A percentile compares a stretch with the other conserved stretches of the same genome.
Evolutionary conservation across 163 green algal genomes (phyloP).

Genomic region (Chlamydomonas reinhardtii): DNA sequence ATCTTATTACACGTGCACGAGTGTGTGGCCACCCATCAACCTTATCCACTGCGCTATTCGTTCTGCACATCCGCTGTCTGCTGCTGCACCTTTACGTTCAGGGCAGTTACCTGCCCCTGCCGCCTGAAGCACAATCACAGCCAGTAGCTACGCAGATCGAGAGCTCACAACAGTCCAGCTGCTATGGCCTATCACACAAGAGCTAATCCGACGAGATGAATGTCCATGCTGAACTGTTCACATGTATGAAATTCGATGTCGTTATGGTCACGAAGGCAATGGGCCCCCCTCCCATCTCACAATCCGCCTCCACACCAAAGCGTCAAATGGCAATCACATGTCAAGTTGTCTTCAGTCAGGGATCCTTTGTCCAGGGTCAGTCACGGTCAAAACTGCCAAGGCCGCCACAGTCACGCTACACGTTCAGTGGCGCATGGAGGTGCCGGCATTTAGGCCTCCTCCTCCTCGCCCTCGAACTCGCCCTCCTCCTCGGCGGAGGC

Average conservation of each 20-base stretch:
- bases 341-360: no score
- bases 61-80: not conserved
- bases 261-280: not conserved
- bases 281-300: no score
- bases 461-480: constrained; percentile 83
- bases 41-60: no score
- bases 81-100: not conserved
- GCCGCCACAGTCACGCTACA: not conserved
- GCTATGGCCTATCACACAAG: not conserved
- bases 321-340: no score
- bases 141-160: not conserved
- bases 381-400: not conserved
- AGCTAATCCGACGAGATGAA: not conserved
- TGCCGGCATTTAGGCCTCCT: not conserved
- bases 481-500: constrained; percentile 93
- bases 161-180: not conserved
- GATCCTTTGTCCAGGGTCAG: not conserved
- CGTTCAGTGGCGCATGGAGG: no score
- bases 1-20: no score
- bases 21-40: no score
- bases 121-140: not conserved
- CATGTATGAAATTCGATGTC: not conserved
- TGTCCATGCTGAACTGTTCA: not conserved
- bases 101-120: not conserved
- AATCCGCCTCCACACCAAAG: not conserved